Conservation (phyloP, 441 rosid species). For the Euphorbia celastroides region DNA sequence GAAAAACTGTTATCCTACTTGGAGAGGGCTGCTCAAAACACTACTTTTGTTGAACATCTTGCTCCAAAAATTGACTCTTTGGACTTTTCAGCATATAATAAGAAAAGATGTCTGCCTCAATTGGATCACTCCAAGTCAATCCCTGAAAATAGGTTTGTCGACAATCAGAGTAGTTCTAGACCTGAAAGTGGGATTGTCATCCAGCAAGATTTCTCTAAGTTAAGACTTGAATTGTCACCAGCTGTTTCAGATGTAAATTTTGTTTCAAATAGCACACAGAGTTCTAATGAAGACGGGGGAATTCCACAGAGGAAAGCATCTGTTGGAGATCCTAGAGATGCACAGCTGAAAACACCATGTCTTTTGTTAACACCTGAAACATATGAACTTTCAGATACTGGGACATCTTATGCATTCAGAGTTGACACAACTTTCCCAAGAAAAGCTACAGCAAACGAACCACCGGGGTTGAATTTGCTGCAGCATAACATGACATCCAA, state of each 20-base stretch:
- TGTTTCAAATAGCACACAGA: conserved; percentile 74
- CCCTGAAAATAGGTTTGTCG: conserved; percentile 50
- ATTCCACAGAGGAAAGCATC: conserved; percentile 46
- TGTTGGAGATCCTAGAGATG: conserved; percentile 43
- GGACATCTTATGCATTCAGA: conserved; percentile 47
- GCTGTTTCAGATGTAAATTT: conserved; percentile 80
- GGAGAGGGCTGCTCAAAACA: conserved; percentile 50
- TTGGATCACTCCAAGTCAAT: conserved; percentile 44
- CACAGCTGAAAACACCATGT: conserved; percentile 40
- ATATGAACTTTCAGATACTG: conserved; percentile 77
- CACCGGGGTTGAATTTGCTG: conserved; percentile 29
- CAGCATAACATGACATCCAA: conserved; percentile 41
- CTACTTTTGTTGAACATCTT: conserved; percentile 53
- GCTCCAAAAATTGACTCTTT: conserved; percentile 54
- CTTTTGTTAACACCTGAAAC: conserved; percentile 47
- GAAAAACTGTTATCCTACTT: conserved; percentile 44
- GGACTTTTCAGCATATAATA: conserved; percentile 67
- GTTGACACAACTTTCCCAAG: conserved; percentile 38
- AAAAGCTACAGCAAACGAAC: conserved; percentile 35
- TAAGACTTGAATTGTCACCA: conserved; percentile 77
- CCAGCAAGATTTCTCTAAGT: conserved; percentile 71
- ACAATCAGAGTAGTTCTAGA: conserved; percentile 52
- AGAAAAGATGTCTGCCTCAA: conserved; percentile 75
- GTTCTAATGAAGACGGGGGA: conserved; percentile 65
- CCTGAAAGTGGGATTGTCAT: conserved; percentile 57